Evolutionary conservation across 257 asterid species (phyloP).

Genomic region (Primulina tabacum): DNA sequence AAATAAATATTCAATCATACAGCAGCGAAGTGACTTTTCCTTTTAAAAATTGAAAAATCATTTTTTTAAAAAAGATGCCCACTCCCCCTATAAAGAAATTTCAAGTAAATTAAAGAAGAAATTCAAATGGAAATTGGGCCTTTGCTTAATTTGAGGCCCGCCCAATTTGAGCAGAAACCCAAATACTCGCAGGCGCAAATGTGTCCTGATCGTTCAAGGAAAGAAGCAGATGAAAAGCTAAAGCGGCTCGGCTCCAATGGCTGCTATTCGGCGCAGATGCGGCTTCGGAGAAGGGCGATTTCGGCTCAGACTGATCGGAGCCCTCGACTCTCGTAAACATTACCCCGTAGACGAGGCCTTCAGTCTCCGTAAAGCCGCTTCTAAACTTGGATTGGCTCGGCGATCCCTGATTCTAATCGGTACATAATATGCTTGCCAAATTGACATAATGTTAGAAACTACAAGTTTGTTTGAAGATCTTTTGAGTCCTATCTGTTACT

Average conservation of each 20-base stretch:
- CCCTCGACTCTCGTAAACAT: conserved; percentile 75
- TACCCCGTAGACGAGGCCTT: conserved; percentile 64
- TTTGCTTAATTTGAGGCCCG: too few species aligned
- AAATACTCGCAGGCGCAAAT: too few species aligned
- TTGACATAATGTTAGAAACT: neutral
- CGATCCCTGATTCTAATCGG: conserved; percentile 68
- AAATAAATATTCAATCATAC: too few species aligned
- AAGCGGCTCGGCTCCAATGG: conserved; percentile 89
- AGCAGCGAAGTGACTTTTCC: too few species aligned
- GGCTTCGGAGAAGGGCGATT: conserved; percentile 76
- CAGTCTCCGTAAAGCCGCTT: conserved; percentile 65
- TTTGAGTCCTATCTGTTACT: neutral
- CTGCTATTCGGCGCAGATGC: conserved; percentile 75
- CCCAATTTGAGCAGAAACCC: too few species aligned
- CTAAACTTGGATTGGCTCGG: conserved; percentile 64
- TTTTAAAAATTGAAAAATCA: too few species aligned
- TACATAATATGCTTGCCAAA: conserved; percentile 25
- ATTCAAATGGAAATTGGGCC: too few species aligned
- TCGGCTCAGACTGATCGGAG: conserved; percentile 67
- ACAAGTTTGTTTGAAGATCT: conserved; percentile 7
- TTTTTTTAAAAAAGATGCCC: too few species aligned
- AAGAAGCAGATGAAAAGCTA: conserved; percentile 67
- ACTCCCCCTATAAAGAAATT: too few species aligned
- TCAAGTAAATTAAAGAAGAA: too few species aligned
- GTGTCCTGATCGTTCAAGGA: conserved; percentile 56